phyloP scores from a whole-genome alignment of 2,329 filamentous ascomycete genomes.

The Emergomyces pasteurianus region DNA sequence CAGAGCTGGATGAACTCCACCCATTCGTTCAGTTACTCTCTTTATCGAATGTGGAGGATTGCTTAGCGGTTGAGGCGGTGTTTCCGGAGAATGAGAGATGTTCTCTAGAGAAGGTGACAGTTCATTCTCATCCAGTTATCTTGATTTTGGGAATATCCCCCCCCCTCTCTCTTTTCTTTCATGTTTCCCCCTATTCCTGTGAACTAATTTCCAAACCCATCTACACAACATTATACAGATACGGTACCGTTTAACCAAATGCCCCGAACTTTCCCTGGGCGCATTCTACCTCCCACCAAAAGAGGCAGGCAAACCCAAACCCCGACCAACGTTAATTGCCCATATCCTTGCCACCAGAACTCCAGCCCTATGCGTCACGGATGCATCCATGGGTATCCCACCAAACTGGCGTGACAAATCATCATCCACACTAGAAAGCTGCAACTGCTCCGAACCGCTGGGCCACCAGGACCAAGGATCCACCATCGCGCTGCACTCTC shows the following conservation, averaged over 20 bases:
- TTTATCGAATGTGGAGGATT: slow-evolving; percentile 38
- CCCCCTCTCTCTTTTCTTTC: too few relatives aligned
- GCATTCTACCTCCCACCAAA: slow-evolving; percentile 55
- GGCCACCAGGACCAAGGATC: slow-evolving; percentile 63
- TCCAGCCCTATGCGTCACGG: slow-evolving; percentile 50
- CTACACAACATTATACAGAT: slow-evolving; percentile 40
- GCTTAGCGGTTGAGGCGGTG: slow-evolving; percentile 46
- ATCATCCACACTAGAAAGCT: slow-evolving; percentile 17
- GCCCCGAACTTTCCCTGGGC: slow-evolving; percentile 66
- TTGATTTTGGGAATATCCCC: not conserved
- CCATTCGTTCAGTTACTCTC: slow-evolving; percentile 65
- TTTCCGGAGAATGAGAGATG: slow-evolving; percentile 49
- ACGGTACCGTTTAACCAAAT: slow-evolving; percentile 60
- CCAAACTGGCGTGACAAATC: slow-evolving; percentile 48
- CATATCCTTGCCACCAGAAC: slow-evolving; percentile 69
- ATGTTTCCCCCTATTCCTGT: not conserved
- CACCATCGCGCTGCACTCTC: slow-evolving; percentile 70
- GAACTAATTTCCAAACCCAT: not conserved
- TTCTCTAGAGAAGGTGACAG: slow-evolving; percentile 46
- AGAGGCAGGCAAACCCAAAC: slow-evolving; percentile 47
- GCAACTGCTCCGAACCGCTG: slow-evolving; percentile 33
- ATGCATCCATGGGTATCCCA: slow-evolving; percentile 65
- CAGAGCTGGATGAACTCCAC: slow-evolving; percentile 47
- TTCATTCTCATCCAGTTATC: slow-evolving; percentile 1
- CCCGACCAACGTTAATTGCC: slow-evolving; percentile 53